Conservation (phyloP, 2,329 filamentous ascomycete species). For the Aspergillus clavatus region DNA sequence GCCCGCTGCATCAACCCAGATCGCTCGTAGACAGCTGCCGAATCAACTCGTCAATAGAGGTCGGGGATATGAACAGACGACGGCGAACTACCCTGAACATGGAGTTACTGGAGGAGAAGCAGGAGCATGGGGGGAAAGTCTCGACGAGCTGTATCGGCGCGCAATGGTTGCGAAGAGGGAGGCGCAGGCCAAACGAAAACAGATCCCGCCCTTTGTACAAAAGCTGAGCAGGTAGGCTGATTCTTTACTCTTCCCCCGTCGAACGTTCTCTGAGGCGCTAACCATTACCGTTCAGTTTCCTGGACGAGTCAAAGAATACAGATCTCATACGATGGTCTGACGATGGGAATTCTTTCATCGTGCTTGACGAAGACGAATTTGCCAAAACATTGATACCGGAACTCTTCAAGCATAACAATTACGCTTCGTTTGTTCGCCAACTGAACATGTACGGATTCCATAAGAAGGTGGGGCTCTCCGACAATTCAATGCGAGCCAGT, state of each 20-base stretch:
- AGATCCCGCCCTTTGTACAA: slow-evolving; percentile 95
- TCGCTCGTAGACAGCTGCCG: slow-evolving; percentile 37
- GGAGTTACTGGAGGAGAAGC: slow-evolving; percentile 24
- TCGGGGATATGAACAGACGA: slow-evolving; percentile 36
- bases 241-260: neutral
- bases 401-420: slow-evolving; percentile 75
- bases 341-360: slow-evolving; percentile 92
- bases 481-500: slow-evolving; percentile 96
- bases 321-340: slow-evolving; percentile 96
- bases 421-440: slow-evolving; percentile 70
- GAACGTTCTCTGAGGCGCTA: slow-evolving; percentile 1
- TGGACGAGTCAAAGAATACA: slow-evolving; percentile 88
- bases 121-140: slow-evolving; percentile 54
- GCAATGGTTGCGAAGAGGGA: slow-evolving; percentile 81
- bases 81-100: slow-evolving; percentile 26
- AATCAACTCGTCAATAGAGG: slow-evolving; percentile 38
- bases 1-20: slow-evolving; percentile 35
- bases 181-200: slow-evolving; percentile 82
- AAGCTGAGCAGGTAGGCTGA: slow-evolving; percentile 83
- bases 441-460: slow-evolving; percentile 63
- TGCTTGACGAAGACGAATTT: slow-evolving; percentile 90
- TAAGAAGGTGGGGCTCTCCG: slow-evolving; percentile 77
- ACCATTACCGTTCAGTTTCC: slow-evolving; percentile 59
- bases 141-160: slow-evolving; percentile 73
- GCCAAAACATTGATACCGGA: slow-evolving; percentile 69